Percentiles rank a stretch among this genome's conserved stretches.
Conservation (phyloP, 176 grass and related monocot genomes). For the Alloteropsis semialata region DNA sequence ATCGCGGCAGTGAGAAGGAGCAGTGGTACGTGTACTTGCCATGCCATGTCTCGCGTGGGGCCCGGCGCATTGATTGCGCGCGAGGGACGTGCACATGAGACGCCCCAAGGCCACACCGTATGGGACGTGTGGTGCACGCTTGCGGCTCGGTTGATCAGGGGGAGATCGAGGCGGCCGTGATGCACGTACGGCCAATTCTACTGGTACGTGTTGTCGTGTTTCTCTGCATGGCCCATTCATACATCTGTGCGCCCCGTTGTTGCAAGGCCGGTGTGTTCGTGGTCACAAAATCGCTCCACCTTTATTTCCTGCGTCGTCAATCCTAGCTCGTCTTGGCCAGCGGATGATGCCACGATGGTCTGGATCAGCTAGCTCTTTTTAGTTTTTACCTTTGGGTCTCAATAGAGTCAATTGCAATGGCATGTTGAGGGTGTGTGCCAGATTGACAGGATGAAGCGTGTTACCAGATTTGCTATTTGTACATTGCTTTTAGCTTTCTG, state of each 20-base stretch:
- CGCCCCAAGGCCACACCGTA: too few species aligned
- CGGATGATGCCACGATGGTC: not conserved
- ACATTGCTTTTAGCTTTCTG: not conserved
- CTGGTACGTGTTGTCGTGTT: conserved; percentile 34
- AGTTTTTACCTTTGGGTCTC: not conserved
- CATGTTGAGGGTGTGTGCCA: not conserved
- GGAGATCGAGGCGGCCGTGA: not conserved
- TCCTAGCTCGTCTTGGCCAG: not conserved
- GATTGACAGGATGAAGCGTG: not conserved
- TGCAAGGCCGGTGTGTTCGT: not conserved
- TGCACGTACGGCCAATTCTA: not conserved
- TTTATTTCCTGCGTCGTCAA: too few species aligned
- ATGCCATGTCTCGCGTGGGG: conserved; percentile 28
- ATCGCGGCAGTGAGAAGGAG: too few species aligned
- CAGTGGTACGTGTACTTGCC: not conserved
- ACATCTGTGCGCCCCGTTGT: not conserved
- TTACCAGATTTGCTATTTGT: not conserved
- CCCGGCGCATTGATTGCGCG: conserved; percentile 32
- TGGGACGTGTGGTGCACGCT: conserved; percentile 38
- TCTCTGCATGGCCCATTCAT: conserved; percentile 35
- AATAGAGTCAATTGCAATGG: not conserved
- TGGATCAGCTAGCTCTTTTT: not conserved
- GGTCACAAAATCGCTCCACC: not conserved
- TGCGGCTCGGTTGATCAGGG: conserved; percentile 2
- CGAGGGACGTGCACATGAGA: conserved; percentile 29